Conservation (phyloP, 177 flowering plant species). For the Vitis hybrid region DNA sequence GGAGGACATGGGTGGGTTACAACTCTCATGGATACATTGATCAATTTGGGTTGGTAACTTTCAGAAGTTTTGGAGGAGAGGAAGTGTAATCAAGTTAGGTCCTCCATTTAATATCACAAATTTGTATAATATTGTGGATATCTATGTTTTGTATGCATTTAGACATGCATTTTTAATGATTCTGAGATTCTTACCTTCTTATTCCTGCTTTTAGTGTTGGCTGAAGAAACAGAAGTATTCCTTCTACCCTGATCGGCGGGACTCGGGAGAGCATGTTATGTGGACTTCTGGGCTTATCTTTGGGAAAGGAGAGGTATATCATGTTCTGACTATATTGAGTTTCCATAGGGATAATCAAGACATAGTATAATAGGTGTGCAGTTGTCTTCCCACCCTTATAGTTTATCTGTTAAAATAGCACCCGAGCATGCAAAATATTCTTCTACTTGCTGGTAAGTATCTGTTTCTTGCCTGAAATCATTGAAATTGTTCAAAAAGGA, state of each 20-base stretch:
- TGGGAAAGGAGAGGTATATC: slow-evolving; percentile 16
- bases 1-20: too few species aligned
- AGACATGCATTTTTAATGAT: not conserved
- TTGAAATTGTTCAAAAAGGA: not conserved
- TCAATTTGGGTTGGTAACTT: too few species aligned
- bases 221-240: slow-evolving; percentile 20
- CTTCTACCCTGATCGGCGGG: slow-evolving; percentile 14
- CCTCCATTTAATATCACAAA: too few species aligned
- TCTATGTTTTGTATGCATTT: too few species aligned
- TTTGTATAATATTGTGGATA: too few species aligned
- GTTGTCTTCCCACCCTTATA: not conserved
- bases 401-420: not conserved
- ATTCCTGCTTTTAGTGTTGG: slow-evolving; percentile 16
- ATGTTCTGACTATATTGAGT: too few species aligned
- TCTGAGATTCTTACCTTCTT: not conserved
- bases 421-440: not conserved
- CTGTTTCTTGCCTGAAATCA: not conserved
- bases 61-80: too few species aligned
- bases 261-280: slow-evolving; percentile 9
- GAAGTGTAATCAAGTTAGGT: too few species aligned
- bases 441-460: not conserved
- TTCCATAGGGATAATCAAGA: not conserved
- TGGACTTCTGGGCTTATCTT: slow-evolving; percentile 26
- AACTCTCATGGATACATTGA: too few species aligned
- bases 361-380: not conserved